Conservation (phyloP, 768 basidiomycete genomes). For the Chiua virens region DNA sequence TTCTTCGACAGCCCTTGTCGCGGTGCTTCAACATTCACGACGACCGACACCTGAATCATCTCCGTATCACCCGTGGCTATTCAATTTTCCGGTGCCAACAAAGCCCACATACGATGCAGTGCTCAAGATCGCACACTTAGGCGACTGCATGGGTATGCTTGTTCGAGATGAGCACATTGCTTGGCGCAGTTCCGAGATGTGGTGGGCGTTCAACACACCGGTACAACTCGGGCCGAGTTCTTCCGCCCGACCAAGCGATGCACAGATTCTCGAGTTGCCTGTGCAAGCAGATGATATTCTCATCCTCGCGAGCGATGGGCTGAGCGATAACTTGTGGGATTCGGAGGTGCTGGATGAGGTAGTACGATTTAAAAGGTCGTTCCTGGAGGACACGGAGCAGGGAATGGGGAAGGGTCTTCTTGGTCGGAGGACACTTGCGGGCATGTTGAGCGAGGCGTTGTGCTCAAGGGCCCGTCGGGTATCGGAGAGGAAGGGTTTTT, state of each 20-base stretch:
- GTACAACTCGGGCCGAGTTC: conserved; percentile 63
- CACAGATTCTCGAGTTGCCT: conserved; percentile 67
- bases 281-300: conserved; percentile 73
- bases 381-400: conserved; percentile 24
- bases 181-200: conserved; percentile 92
- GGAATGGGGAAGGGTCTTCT: conserved; percentile 31
- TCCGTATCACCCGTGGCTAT: conserved; percentile 17
- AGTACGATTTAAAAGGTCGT: conserved; percentile 49
- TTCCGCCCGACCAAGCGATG: conserved; percentile 62
- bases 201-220: conserved; percentile 79
- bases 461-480: conserved; percentile 76
- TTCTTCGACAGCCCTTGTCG: conserved; percentile 68
- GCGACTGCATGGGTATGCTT: conserved; percentile 87
- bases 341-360: conserved; percentile 86
- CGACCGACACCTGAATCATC: conserved; percentile 12
- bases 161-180: conserved; percentile 76
- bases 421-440: conserved; percentile 56
- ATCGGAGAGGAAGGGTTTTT: conserved; percentile 45
- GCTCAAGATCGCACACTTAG: conserved; percentile 80
- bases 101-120: conserved; percentile 53
- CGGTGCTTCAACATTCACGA: conserved; percentile 52
- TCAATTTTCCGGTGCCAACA: conserved; percentile 22
- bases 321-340: conserved; percentile 88
- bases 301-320: conserved; percentile 78
- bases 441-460: conserved; percentile 75